Evolutionary conservation across 345 rosid species (phyloP).

Genomic region (Isatis tinctoria): DNA sequence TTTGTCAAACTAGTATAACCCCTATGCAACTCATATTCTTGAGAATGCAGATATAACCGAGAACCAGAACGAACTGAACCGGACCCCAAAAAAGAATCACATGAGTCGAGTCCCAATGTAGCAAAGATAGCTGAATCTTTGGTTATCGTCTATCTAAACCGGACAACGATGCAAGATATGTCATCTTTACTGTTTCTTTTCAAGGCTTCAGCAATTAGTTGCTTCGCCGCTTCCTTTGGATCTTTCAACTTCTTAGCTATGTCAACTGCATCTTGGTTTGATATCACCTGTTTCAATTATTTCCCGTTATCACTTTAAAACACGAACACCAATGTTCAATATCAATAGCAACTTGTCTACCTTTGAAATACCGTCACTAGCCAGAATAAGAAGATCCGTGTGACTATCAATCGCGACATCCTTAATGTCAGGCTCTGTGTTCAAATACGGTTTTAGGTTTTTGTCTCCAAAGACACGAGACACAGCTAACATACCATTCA

Average conservation of each 20-base stretch:
- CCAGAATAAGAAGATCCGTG: conserved; percentile 48
- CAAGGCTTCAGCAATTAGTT: conserved; percentile 42
- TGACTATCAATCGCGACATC: conserved; percentile 31
- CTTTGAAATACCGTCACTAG: conserved; percentile 78
- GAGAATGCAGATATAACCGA: background rate
- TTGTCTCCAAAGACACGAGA: conserved; percentile 78
- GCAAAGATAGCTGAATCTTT: background rate
- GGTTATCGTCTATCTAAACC: conserved; percentile 39
- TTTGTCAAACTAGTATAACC: background rate
- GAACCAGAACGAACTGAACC: background rate
- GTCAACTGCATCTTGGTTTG: conserved; percentile 57
- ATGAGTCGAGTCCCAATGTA: background rate
- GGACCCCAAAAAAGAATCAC: background rate
- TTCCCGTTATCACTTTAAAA: too few relatives aligned
- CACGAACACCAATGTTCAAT: background rate
- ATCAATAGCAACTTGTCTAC: conserved; percentile 5
- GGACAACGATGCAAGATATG: conserved; percentile 63
- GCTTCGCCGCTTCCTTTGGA: conserved; percentile 51
- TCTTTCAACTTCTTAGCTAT: conserved; percentile 48
- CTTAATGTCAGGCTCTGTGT: conserved; percentile 59
- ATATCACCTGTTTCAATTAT: conserved; percentile 42
- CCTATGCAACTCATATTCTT: background rate
- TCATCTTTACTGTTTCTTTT: conserved; percentile 57
- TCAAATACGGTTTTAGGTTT: conserved; percentile 62
- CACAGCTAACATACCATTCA: conserved; percentile 73